Base-by-base conservation (phyloP, 164 flowering plant genomes). In the Magnolia officinalis region DNA sequence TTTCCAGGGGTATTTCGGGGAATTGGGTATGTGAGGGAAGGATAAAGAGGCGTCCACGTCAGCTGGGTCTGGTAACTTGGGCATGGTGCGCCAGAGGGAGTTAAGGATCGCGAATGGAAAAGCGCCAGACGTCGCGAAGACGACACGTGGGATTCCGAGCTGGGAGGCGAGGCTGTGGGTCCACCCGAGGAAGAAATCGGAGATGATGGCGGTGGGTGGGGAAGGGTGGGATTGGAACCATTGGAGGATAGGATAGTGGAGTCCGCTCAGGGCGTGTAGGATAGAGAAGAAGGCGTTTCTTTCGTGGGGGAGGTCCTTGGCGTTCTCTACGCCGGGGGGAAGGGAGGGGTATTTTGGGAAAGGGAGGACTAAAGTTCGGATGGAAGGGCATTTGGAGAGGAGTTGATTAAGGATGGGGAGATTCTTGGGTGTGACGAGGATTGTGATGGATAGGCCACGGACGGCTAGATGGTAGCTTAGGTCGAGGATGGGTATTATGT, bases 281-380 rank as follows among this genome's bases (percentile, higher is more conserved):
- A 86, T 67, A 51, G 82, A 72, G 2, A 37, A 2, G 71, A 21
- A 23, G 79, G 79, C 78, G 18, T 79, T 81, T 50, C 24, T 6
- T 37, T 37, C 45, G 74, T 71, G 63, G n/a, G 88, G 87, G 68
- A 91, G 72, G 74, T 88, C 83, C 55, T 76, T 77, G 75, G 83
- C 74, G 83, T 89, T 82, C 73, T 91, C 95, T 0, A 86, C 80
- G 71, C 88, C 87, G 26, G 80, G n/a, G 18, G 92, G 93, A 50
- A 91, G 26, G 14, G 66, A 63, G 8, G 91, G 88, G 80, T 82
- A 86, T 19, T 74, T 45, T 0, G 96, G 93, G 75, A 91, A 83
- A n/a, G 91, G 91, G 58, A 91, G 83, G 74, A 84, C 74, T n/a
- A 88, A 80, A 73, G 87, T 71, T 13, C 76, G 78, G 72, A 86